Percentiles rank a stretch among this genome's conserved stretches.
These are phyloP conservation scores for Amborella trichopoda DNA, from an alignment of 164 flowering plant species.

Conservation along the genomic window DNA sequence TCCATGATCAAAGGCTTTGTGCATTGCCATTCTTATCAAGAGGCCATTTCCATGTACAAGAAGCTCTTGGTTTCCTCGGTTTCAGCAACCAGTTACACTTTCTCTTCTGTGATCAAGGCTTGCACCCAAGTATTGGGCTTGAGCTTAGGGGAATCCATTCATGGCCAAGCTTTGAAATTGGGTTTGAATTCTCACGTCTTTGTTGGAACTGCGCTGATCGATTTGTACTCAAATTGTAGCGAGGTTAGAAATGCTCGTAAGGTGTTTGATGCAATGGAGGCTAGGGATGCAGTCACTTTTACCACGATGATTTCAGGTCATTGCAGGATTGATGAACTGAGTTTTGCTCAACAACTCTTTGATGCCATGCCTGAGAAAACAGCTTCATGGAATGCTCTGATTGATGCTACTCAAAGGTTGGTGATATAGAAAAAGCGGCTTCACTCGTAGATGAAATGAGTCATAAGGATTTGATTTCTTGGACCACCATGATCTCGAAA, in stretches of 20 bases:
- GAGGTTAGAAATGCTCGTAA: conserved; percentile 27
- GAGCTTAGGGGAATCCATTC: conserved; percentile 26
- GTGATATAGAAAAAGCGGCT: conserved; percentile 41
- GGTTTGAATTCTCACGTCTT: conserved; percentile 23
- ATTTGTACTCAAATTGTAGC: conserved; percentile 43
- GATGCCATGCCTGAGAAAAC: conserved; percentile 54
- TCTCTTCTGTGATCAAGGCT: conserved; percentile 37
- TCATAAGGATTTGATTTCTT: conserved; percentile 51
- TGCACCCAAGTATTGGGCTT: conserved; percentile 24
- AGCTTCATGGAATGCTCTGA: conserved; percentile 65
- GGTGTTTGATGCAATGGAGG: conserved; percentile 22
- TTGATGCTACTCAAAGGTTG: conserved; percentile 53
- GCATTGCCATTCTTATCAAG: conserved; percentile 21
- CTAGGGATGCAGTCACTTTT: conserved; percentile 45
- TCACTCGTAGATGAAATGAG: conserved; percentile 41
- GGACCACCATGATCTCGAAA: conserved; percentile 77
- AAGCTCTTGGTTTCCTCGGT: conserved; percentile 20
- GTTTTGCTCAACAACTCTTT: conserved; percentile 40
- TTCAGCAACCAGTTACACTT: conserved; percentile 25
- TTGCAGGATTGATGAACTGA: conserved; percentile 33
- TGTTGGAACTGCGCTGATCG: conserved; percentile 49
- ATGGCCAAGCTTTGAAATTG: conserved; percentile 31
- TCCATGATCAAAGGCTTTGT: conserved; percentile 24
- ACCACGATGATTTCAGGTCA: conserved; percentile 36
- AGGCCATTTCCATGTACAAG: conserved; percentile 27